Base-by-base conservation (phyloP, 1,284 basidiomycete species). In the Moesziomyces sp. region DNA sequence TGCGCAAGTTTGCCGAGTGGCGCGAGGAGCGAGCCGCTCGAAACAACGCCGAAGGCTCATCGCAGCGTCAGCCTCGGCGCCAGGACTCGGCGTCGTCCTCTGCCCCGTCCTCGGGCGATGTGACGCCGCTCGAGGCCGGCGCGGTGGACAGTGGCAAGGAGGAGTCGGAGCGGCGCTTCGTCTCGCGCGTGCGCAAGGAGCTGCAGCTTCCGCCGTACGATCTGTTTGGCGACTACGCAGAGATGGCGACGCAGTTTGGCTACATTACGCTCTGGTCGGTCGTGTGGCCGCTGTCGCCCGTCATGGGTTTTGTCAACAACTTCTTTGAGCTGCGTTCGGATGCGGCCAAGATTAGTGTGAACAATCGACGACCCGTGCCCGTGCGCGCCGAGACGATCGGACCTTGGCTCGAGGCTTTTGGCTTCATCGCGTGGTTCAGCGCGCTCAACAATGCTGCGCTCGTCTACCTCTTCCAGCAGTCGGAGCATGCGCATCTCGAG, bases 291-390 rank as follows among this genome's bases (percentile, higher is more conserved):
- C 87, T 99, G 18, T 92, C 93, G 5, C 90, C 82, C 2, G 67
- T 84, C 3, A 82, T 84, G 72, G 80, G 76, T 1, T 80, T 82
- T 28, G 68, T 84, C 52, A 94, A 97, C 86, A 96, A 97, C 85
- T 89, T 94, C 84, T 87, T 99, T 75, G 97, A 99, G 85, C 86
- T 95, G 9, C 90, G 95, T 28, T 92, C 91, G 1, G 97, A 99
- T 84, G 94, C 96, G 2, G 91, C 96, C 88, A 99, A 99, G 87
- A 92, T 99, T 82, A 90, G 91, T 8, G 89, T 91, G 16, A 94
- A 97, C 81, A 88, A 90, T 52, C 89, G 93, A 13, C 88, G 94
- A 19, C 93, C 96, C 1, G 88, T 97, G 42, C 94, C 96, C 0
- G 86, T 87, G 16, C 90, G 95, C 10, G 91, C 91, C 13, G 94